A percentile compares a stretch with the other conserved stretches of the same genome.
phyloP scores from a whole-genome alignment of 805 yeast genomes.

The Pichia occidentalis region DNA sequence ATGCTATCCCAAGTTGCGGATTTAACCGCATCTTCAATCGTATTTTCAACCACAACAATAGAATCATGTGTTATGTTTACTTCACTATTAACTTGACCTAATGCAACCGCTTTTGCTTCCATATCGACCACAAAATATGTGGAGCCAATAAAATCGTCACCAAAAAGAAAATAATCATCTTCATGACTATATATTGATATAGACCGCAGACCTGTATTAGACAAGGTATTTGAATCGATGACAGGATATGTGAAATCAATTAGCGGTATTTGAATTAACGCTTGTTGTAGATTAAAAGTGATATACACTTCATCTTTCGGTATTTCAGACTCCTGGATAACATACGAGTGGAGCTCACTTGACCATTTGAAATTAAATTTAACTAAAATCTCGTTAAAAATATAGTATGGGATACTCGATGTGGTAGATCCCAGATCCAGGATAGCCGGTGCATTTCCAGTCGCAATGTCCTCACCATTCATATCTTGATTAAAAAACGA shows the following conservation, averaged over 20 bases:
- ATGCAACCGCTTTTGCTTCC: slow-evolving; percentile 36
- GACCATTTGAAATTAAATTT: slow-evolving; percentile 38
- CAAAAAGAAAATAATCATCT: slow-evolving; percentile 36
- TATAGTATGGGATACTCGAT: slow-evolving; percentile 34
- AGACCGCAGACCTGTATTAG: slow-evolving; percentile 11
- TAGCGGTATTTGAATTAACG: slow-evolving; percentile 43
- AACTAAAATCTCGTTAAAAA: slow-evolving; percentile 21
- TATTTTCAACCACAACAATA: slow-evolving; percentile 5
- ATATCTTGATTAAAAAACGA: slow-evolving; percentile 24
- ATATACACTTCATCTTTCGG: slow-evolving; percentile 19
- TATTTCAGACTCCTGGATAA: slow-evolving; percentile 34
- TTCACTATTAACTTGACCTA: slow-evolving; percentile 32
- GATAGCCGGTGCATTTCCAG: slow-evolving; percentile 29
- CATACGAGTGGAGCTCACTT: slow-evolving; percentile 34
- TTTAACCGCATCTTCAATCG: slow-evolving; percentile 9
- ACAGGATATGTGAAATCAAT: slow-evolving; percentile 16
- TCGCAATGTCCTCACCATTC: slow-evolving; percentile 11
- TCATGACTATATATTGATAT: slow-evolving; percentile 13
- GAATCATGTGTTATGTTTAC: neutral
- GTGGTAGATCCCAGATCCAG: slow-evolving; percentile 51
- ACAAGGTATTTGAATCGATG: slow-evolving; percentile 10
- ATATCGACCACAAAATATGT: slow-evolving; percentile 51
- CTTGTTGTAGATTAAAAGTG: slow-evolving; percentile 48
- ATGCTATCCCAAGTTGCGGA: slow-evolving; percentile 6
- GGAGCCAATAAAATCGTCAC: slow-evolving; percentile 47